Evolutionary conservation across 805 yeast genomes (phyloP), one percentile per base, ranked within the genome.

Genomic region (Candida broadrunensis): DNA sequence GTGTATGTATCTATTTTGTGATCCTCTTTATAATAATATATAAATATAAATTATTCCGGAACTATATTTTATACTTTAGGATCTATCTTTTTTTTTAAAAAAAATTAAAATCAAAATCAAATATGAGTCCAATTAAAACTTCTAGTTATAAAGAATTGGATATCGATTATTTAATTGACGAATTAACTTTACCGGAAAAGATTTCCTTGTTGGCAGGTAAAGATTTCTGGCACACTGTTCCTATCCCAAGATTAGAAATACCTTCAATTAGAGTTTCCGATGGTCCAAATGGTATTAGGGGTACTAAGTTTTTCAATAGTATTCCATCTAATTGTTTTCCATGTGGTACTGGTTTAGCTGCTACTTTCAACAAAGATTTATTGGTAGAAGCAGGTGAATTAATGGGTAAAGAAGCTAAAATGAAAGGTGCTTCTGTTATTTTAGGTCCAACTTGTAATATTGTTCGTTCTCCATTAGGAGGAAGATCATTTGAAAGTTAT

Each of bases 201-300:
- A 55, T 66, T 47, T 55, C 66, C 3, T 56, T 66, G 23, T 56
- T 66, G 37, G 67, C 70, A 13, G 72, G 72, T 3, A 39, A 43
- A 18, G 80, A 76, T 52, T 65, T 63, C 54, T 77, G 81, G 80
- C 79, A 75, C 53, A 76, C 81, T 1, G 55, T 47, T 33, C 56
- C 71, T 2, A 60, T 76, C 19, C 58, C 56, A 25, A 47, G 73
- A 31, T 55, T 73, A 26, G 65, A 61, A 15, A 57, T 78, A 26
- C 82, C 81, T 2, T 57, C 75, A 0, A 50, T 79, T 5, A 65
- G 82, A 48, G 56, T 76, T 17, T 52, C 61, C 23, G 85, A 80
- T 54, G 85, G 85, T 15, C 85, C 85, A 36, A 80, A 80, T 51
- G 85, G 85, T 46, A 67, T 78, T 35, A 65, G 85, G 46, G 85